These are phyloP conservation scores for Hymenochaete sp. DNA, from an alignment of 1,284 basidiomycete genomes.

Conservation along the genomic window DNA sequence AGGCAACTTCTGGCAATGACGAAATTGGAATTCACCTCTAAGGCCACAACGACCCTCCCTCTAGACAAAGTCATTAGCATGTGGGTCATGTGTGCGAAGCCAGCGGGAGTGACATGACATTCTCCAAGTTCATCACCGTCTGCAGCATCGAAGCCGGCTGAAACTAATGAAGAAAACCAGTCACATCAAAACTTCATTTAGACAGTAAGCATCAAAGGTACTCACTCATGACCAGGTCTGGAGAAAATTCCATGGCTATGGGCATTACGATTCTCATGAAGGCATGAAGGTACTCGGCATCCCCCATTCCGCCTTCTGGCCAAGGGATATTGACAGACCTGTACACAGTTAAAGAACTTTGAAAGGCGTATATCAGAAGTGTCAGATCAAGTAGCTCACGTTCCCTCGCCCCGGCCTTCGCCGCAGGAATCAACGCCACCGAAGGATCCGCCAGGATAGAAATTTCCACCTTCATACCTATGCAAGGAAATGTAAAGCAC, in stretches of 20 bases:
- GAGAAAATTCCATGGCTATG: constrained; percentile 91
- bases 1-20: neutral
- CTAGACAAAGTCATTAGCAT: constrained; percentile 87
- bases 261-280: constrained; percentile 97
- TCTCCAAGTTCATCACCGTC: constrained; percentile 86
- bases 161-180: constrained; percentile 54
- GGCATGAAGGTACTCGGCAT: constrained; percentile 94
- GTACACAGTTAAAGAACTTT: too few relatives aligned
- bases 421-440: constrained; percentile 84
- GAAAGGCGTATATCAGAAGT: neutral
- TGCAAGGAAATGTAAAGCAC: constrained; percentile 97
- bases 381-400: constrained; percentile 40
- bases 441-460: constrained; percentile 90
- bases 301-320: constrained; percentile 82
- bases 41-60: constrained; percentile 84
- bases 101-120: constrained; percentile 86
- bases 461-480: constrained; percentile 84
- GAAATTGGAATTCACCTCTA: constrained; percentile 59
- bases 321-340: constrained; percentile 96
- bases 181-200: neutral
- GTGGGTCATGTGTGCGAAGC: constrained; percentile 98
- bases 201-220: constrained; percentile 11
- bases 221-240: constrained; percentile 93
- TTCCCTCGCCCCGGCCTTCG: constrained; percentile 75
- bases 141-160: constrained; percentile 96